Base-by-base conservation (phyloP, 805 yeast genomes). In the Scheffersomyces stipitis region DNA sequence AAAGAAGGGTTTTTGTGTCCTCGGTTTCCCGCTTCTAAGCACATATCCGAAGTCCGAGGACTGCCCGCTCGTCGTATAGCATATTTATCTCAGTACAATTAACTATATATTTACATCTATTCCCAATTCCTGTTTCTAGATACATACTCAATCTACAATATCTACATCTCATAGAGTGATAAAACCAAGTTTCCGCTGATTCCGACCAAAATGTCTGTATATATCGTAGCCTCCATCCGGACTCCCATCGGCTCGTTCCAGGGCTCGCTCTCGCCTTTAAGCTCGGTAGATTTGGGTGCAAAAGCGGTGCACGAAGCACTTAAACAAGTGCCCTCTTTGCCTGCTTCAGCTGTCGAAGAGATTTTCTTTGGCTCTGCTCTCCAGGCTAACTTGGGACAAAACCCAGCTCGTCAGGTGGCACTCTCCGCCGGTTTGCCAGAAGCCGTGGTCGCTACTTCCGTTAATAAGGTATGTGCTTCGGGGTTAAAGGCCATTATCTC, bases 401-500 rank as follows among this genome's bases (percentile, higher is more conserved):
- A 26, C 13, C 29, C 29, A n/a, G 29, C 29, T 13, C 13, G 15
- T n/a, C 29, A 26, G 13, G 29, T 26, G 6, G 29, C 15, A 8
- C 15, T 26, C 8, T 8, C 7, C 6, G 8, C 29, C 7, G 29
- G 29, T n/a, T 26, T 26, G n/a, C 13, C 29, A 12, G 13, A 12
- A 12, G 7, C 13, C 29, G 29, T 26, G 29, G 29, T 26, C 7
- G 13, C 29, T 26, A 26, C 29, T 6, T n/a, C 29, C 7, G 15
- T 26, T 7, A 26, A 26, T 26, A 26, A 26, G 29, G 29, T 26
- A 6, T 26, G 29, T 14, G 7, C 29, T 6, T 26, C 29, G 8
- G 29, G 29, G 13, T n/a, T 26, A 6, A 26, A 26, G 29, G 29
- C 29, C n/a, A 26, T 26, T 26, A 26, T 26, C 13, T 12, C 7